Conservation (phyloP, 805 yeast species). For the Clavispora santaluciae region DNA sequence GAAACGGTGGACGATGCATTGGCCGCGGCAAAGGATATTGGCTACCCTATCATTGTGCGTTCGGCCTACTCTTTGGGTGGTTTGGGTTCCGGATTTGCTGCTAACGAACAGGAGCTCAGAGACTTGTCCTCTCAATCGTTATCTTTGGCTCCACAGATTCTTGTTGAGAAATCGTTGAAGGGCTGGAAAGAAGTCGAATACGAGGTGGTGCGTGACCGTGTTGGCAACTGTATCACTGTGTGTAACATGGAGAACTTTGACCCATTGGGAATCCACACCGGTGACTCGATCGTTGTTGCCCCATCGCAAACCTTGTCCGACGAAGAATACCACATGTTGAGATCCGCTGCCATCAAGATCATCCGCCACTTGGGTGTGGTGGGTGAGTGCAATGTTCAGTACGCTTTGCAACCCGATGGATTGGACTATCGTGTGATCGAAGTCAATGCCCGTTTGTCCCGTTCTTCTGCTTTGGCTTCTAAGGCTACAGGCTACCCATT, state of each 20-base stretch:
- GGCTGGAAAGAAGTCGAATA: constrained; percentile 99
- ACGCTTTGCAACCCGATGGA: constrained; percentile 93
- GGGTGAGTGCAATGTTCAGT: constrained; percentile 98
- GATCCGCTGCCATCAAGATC: constrained; percentile 96
- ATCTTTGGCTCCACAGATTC: constrained; percentile 87
- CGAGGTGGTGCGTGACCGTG: constrained; percentile 96
- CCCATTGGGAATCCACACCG: constrained; percentile 97
- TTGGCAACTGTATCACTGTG: constrained; percentile 95
- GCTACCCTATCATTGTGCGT: constrained; percentile 95
- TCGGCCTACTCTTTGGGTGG: constrained; percentile 98
- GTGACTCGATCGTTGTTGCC: constrained; percentile 98
- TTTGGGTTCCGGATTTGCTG: constrained; percentile 95
- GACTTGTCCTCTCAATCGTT: constrained; percentile 87
- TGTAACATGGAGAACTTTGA: constrained; percentile 99
- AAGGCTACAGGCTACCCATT: constrained; percentile 98
- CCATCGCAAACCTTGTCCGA: constrained; percentile 97
- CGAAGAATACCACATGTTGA: constrained; percentile 95
- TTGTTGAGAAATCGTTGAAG: constrained; percentile 93
- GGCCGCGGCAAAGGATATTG: constrained; percentile 80
- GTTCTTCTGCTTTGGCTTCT: constrained; percentile 98
- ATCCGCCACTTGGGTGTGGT: constrained; percentile 97
- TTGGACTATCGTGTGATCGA: constrained; percentile 92
- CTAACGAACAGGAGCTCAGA: constrained; percentile 72
- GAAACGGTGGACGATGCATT: constrained; percentile 90
- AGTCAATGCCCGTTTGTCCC: constrained; percentile 94